Base-by-base conservation (phyloP, 495 filamentous ascomycete genomes). In the Lophiostoma macrostomum region DNA sequence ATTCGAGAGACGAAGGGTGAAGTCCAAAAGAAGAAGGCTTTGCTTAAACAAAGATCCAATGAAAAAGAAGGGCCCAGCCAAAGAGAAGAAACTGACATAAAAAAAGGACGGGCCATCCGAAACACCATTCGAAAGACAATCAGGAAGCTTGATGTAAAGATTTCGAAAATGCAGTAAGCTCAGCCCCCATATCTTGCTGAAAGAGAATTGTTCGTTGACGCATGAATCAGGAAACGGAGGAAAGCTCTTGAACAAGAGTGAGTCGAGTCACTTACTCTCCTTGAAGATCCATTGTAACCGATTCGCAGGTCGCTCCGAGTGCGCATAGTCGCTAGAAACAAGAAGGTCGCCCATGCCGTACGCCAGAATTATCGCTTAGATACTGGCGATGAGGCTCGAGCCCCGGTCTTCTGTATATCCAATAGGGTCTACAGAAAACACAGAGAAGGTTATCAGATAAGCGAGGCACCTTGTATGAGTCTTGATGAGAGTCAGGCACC, bases 391-490 rank as follows among this genome's bases (percentile, higher is more conserved):
- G 12, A 11, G 2, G 41, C 41, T n/a, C 41, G 19, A 3, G 19
- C 30, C 25, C 5, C 41, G 20, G 30, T 45, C 4, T 45, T 45
- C 41, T 45, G 41, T 14, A 45, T 45, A 13, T 3, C 23, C 3
- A 45, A 45, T 19, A 45, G 13, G n/a, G 41, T 30, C 3, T 45
- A 45, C 41, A 45, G 27, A 25, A 2, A 12, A 13, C 25, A 45
- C 23, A 27, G 4, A 3, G 10, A 10, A 2, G 41, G 41, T 5
- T 27, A 28, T 25, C 3, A 8, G 5, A 13, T n/a, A n/a, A 22
- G 20, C 5, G 20, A 13, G n/a, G 23, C 25, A 13, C 41, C 41
- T 8, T 3, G 2, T 14, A 27, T 45, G 41, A 14, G 12, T n/a
- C 41, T 45, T 11, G n/a, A 14, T 3, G 41, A 27, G 25, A 45